A percentile compares a stretch with the other conserved stretches of the same genome.
Evolutionary conservation across 805 yeast species (phyloP).

Genomic region (Metschnikowia colocasiae): DNA sequence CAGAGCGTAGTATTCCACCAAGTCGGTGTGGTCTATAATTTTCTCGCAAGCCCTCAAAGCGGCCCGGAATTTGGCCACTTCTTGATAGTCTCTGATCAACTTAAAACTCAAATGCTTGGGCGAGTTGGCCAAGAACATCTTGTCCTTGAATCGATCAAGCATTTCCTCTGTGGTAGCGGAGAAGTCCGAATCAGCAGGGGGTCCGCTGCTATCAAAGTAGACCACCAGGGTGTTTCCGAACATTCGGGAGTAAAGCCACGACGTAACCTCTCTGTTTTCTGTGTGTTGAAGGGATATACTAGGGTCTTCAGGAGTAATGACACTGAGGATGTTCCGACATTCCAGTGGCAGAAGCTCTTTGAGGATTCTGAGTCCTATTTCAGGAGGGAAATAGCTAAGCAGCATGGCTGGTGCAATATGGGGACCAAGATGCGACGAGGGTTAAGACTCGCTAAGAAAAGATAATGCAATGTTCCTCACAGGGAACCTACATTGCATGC

Average conservation of each 20-base stretch:
- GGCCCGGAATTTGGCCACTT: constrained; percentile 12
- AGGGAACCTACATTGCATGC: not conserved
- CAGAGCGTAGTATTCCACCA: constrained; percentile 8
- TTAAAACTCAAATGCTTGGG: constrained; percentile 10
- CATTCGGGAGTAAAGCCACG: constrained; percentile 11
- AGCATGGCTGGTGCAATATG: constrained; percentile 1
- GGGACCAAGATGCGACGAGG: not conserved
- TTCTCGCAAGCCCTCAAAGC: constrained; percentile 16
- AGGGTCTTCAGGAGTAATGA: not conserved
- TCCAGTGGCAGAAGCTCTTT: constrained; percentile 12
- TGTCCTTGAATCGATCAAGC: constrained; percentile 5
- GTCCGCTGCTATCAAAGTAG: constrained; percentile 6
- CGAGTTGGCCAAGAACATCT: constrained; percentile 5
- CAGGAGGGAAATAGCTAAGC: constrained; percentile 10
- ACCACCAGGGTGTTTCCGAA: constrained; percentile 11
- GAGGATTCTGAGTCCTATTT: constrained; percentile 12
- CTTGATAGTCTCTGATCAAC: constrained; percentile 12
- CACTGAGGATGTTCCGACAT: not conserved
- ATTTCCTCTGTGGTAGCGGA: constrained; percentile 10
- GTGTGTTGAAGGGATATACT: not conserved
- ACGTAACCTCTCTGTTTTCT: not conserved
- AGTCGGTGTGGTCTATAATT: constrained; percentile 4
- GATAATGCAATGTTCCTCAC: not conserved
- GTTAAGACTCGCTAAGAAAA: not conserved
- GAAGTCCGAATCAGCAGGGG: constrained; percentile 8